Evolutionary conservation across 164 flowering plant species (phyloP), one percentile per base, ranked within the genome.

Genomic region (Liquidambar formosana): DNA sequence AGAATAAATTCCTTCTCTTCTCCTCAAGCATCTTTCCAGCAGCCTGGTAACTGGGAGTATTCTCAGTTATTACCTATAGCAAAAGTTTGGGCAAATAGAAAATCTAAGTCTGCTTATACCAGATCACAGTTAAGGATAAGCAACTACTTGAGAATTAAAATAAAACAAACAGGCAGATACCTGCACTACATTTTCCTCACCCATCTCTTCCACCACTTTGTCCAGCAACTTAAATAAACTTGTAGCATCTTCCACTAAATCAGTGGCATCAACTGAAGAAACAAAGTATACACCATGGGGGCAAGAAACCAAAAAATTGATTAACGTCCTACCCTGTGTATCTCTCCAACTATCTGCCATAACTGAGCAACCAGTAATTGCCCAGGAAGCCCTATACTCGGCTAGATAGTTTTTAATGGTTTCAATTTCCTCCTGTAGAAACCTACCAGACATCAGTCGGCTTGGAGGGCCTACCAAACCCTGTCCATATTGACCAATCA

Each of bases 11-110:
- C 66, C 74, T 83, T 66, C 91, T 74, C 77, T 85, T 89, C 67
- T 88, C 90, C 75, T 86, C 92, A n/a, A 91, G 86, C 90, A 88
- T 84, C 76, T 85, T 86, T 57, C 97, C 97, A 78, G 91, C 92
- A 76, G 69, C 79, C 72, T 75, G 82, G 72, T 85, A 91, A 76
- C 80, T 85, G 25, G 82, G 72, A 76, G 93, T 84, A 73, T 85
- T 86, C 45, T 81, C 81, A 54, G 94, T 91, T 65, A 84, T 73
- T 19, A 90, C 89, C 92, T 88, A 71, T 48, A 64, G 48, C 38
- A 46, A 28, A 61, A 53, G 25, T 38, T 48, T 45, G 43, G 25
- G 25, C 16, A 38, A 63, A 56, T 12, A 54, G 15, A 64, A 43
- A 51, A 51, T 28, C 65, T 19, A 38, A 70, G 41, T 57, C 46